Percentiles rank a stretch among this genome's conserved stretches.
Conservation (phyloP, 129 eudicot species). For the Logfia minima region DNA sequence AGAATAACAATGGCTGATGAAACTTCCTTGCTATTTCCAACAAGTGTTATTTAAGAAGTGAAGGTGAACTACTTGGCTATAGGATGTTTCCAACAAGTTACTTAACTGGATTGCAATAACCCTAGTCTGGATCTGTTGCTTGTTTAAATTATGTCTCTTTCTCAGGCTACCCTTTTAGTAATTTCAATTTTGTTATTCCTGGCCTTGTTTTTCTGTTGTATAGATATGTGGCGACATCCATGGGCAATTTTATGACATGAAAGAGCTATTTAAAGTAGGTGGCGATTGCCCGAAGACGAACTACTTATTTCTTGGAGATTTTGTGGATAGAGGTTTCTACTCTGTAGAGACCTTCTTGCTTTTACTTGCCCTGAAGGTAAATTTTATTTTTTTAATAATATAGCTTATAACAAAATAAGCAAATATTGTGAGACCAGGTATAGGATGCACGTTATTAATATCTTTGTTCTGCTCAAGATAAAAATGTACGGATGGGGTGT, state of each 20-base stretch:
- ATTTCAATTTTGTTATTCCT: constrained; percentile 4
- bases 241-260: constrained; percentile 98
- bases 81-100: background rate
- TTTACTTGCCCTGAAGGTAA: constrained; percentile 94
- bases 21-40: background rate
- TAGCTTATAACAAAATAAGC: background rate
- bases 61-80: background rate
- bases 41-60: background rate
- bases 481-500: background rate
- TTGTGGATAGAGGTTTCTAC: constrained; percentile 98
- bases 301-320: constrained; percentile 99
- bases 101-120: constrained; percentile 12
- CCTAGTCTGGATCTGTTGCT: constrained; percentile 1
- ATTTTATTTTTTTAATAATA: background rate
- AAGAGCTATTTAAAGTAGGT: constrained; percentile 97
- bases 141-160: constrained; percentile 1
- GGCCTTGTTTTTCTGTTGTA: constrained; percentile 22
- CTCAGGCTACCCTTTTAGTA: background rate
- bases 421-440: background rate
- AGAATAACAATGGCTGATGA: too few species aligned
- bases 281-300: constrained; percentile 99
- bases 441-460: background rate
- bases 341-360: constrained; percentile 98
- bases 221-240: constrained; percentile 99
- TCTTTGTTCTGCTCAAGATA: background rate